Base-by-base conservation (phyloP, 2,329 filamentous ascomycete species). In the Claviceps capensis region DNA sequence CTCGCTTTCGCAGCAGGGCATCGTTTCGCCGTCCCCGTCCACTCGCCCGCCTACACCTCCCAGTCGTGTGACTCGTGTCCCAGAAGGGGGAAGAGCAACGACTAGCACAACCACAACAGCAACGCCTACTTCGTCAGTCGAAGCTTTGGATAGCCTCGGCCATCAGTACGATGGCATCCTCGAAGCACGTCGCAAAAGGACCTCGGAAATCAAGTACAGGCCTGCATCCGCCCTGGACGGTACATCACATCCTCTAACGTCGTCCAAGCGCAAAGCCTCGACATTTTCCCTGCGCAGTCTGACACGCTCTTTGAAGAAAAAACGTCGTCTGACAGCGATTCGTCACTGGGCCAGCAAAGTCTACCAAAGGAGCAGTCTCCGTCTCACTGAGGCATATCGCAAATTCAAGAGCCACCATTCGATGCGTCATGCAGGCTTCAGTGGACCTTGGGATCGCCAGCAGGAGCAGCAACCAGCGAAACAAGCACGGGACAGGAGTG, bases 191-290 rank as follows among this genome's bases (percentile, higher is more conserved):
- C 51, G 53, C 9, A 44, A 48, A 19, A 54, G 51, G 19, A 63
- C 59, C 48, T 58, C 59, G 2, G 54, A 55, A 9, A 44, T 50
- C 13, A 47, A 45, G 2, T 16, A 41, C 9, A 22, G 41, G 2
- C 40, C 52, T 7, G n/a, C 48, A 14, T 48, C 49, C 16, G 51
- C 56, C 4, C 26, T 52, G 13, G 53, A 57, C 19, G 45, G 48
- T 5, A n/a, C 30, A 8, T 5, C 52, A 6, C 52, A 9, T 9
- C 13, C 42, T 8, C 38, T 43, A 37, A 16, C 44, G 3, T 50
- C 34, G 8, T 54, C 53, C 6, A 67, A 68, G 49, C 64, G 66
- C 36, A 63, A 62, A 22, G 59, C 64, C 2, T 67, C 66, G 0
- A 51, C 58, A 3, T 63, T 65, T 51, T 66, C 63, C 9, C 53